Evolutionary conservation across 768 basidiomycete genomes (phyloP).

Genomic region (Psilocybe sp.): DNA sequence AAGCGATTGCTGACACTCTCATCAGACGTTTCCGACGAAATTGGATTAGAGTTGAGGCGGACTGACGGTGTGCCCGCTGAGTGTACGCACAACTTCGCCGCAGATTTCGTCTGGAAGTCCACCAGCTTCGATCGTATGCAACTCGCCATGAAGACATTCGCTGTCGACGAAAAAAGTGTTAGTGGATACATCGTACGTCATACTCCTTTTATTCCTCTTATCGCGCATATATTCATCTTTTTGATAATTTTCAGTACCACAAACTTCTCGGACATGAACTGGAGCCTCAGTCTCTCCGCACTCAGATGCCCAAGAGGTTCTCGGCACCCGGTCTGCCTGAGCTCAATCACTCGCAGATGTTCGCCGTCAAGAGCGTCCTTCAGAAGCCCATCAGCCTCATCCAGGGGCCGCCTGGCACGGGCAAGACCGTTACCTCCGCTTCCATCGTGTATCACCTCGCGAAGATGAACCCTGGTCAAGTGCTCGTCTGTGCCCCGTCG

Average conservation of each 20-base stretch:
- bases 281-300: slow-evolving; percentile 87
- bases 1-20: slow-evolving; percentile 1
- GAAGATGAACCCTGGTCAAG: slow-evolving; percentile 99
- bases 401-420: slow-evolving; percentile 97
- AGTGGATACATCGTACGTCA: slow-evolving; percentile 93
- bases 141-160: slow-evolving; percentile 99
- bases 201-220: background rate
- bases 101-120: slow-evolving; percentile 99
- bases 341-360: slow-evolving; percentile 99
- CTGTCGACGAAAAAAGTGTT: slow-evolving; percentile 98
- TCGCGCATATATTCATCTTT: background rate
- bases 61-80: slow-evolving; percentile 94
- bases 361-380: slow-evolving; percentile 96
- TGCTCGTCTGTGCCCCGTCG: slow-evolving; percentile 97
- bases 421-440: slow-evolving; percentile 98
- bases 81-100: slow-evolving; percentile 90
- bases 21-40: slow-evolving; percentile 95
- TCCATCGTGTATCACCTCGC: slow-evolving; percentile 98
- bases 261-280: slow-evolving; percentile 97
- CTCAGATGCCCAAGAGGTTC: slow-evolving; percentile 95
- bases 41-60: slow-evolving; percentile 86
- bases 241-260: slow-evolving; percentile 72
- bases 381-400: slow-evolving; percentile 98
- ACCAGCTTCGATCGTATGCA: slow-evolving; percentile 99
- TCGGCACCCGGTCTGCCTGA: slow-evolving; percentile 97